Base-by-base conservation (phyloP, 345 rosid genomes). In the Melastoma malabathricum region DNA sequence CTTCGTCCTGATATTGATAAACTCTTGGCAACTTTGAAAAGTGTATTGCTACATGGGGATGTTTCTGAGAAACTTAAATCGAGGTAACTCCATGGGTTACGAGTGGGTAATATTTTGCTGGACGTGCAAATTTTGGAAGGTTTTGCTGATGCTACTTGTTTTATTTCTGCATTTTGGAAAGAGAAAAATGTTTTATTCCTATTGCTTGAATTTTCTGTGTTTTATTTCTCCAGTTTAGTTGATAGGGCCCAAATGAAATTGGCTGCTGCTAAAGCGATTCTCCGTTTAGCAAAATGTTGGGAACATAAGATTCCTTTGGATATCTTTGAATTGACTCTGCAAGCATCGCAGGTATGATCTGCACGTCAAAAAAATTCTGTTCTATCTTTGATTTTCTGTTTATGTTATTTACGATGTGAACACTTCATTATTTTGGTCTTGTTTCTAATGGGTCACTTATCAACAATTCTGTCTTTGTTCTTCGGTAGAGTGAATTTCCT, bases 181-280 rank as follows among this genome's bases (percentile, higher is more conserved):
- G 12, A 34, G 41, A 9, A 34, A 12, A 38, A 45, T 15, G 47
- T 20, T 43, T 55, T 17, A 39, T 47, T 54, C 59, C 55, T 61
- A 7, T 62, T 51, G 12, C 41, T 29, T 52, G 5, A 52, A 49
- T 47, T 5, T 48, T 58, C 34, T 47, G 66, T 31, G 15, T 25
- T 60, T 44, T 29, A 14, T 45, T 75, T 52, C 66, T 69, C 59
- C 95, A 92, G 98, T 56, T 67, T 63, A 62, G 82, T 82, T 55
- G 95, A 92, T 68, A 84, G 81, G 74, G 82, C 93, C 47, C 97
- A 92, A 66, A 67, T 92, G 72, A 82, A 69, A 76, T 81, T 92
- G 68, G 88, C 98, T 72, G 74, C 95, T 66, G 97, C 97, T 13
- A 92, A 92, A 77, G 94, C 93, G 18, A 76, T 87, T 73, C 83